phyloP scores from a whole-genome alignment of 2,329 filamentous ascomycete species.

The Calonectria pauciramosa region DNA sequence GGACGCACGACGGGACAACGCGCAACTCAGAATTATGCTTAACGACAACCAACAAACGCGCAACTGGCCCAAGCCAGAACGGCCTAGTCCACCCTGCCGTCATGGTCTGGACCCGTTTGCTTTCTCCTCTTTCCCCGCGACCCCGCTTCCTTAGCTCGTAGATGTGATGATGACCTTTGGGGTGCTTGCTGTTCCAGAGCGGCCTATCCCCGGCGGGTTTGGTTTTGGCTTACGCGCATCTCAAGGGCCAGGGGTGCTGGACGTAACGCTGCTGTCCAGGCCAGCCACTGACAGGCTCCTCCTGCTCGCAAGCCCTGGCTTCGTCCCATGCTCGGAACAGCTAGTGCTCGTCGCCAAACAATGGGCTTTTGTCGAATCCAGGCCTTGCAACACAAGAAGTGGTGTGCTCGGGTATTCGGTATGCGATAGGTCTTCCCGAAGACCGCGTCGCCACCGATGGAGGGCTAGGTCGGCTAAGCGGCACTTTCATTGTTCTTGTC shows the following conservation, averaged over 20 bases:
- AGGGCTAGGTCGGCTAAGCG: constrained; percentile 15
- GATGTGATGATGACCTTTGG: not conserved
- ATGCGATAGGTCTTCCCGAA: constrained; percentile 11
- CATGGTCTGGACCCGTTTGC: not conserved
- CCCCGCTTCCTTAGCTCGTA: constrained; percentile 9
- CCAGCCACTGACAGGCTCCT: not conserved
- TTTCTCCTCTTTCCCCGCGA: not conserved
- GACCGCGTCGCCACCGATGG: constrained; percentile 9
- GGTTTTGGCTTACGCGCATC: constrained; percentile 2
- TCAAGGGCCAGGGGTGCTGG: not conserved
- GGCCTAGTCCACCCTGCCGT: not conserved
- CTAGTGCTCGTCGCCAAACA: not conserved
- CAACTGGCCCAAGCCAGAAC: not conserved
- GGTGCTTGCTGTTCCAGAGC: not conserved
- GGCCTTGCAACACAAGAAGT: not conserved
- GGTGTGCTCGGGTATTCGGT: constrained; percentile 18
- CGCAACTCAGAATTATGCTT: constrained; percentile 1
- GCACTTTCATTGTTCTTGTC: not conserved
- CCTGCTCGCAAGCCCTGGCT: not conserved
- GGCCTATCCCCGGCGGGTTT: constrained; percentile 12
- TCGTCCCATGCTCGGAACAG: not conserved
- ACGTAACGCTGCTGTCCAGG: not conserved
- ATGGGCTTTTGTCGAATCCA: not conserved
- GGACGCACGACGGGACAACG: not conserved
- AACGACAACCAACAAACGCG: not conserved